Conservation (phyloP, 2,329 filamentous ascomycete species). For the Phialophora tarda region DNA sequence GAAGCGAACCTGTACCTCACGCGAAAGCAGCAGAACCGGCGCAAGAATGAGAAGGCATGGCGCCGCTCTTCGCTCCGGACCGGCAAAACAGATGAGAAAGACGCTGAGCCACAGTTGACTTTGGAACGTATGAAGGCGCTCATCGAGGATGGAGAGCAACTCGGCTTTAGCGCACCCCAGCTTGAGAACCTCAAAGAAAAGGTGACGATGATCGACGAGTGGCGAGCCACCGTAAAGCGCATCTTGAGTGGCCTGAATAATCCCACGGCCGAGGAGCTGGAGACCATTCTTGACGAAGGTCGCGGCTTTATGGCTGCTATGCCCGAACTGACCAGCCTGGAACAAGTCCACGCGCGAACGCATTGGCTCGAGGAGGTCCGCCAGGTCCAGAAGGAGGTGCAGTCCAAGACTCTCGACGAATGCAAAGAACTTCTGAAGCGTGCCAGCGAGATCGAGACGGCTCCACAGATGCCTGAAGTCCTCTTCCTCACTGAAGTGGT, state of each 20-base stretch:
- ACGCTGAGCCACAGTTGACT: constrained; percentile 78
- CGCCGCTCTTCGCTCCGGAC: constrained; percentile 73
- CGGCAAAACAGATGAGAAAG: constrained; percentile 81
- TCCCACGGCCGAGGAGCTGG: constrained; percentile 74
- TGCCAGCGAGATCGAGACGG: constrained; percentile 76
- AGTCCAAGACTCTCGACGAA: constrained; percentile 75
- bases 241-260: constrained; percentile 70
- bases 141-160: constrained; percentile 78
- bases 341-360: constrained; percentile 79
- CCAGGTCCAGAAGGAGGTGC: constrained; percentile 65
- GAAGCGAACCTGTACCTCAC: constrained; percentile 96
- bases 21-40: constrained; percentile 94
- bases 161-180: constrained; percentile 93
- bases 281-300: constrained; percentile 88
- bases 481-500: constrained; percentile 76
- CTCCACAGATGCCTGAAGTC: constrained; percentile 79
- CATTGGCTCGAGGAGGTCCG: constrained; percentile 85
- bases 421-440: constrained; percentile 79
- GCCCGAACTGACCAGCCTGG: constrained; percentile 81
- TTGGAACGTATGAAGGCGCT: constrained; percentile 87
- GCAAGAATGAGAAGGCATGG: constrained; percentile 90
- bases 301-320: constrained; percentile 90
- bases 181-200: constrained; percentile 85
- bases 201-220: constrained; percentile 80
- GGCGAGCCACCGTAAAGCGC: constrained; percentile 75